Evolutionary conservation across 2,329 filamentous ascomycete species (phyloP), one percentile per base, ranked within the genome.

Genomic region (Sphaerulina populicola): DNA sequence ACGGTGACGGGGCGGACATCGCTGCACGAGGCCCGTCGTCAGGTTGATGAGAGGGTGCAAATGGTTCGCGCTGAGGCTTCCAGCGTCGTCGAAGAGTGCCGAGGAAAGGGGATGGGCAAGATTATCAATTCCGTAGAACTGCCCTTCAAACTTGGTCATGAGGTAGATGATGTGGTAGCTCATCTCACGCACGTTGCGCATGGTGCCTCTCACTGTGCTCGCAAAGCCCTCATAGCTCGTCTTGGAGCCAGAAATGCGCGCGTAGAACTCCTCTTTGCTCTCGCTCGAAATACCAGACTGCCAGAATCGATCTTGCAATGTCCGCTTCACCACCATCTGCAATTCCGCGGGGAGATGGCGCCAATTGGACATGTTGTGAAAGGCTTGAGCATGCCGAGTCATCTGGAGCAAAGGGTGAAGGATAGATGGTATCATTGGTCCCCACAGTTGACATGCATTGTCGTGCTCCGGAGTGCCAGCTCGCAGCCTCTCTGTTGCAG

Each of bases 261-360:
- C 86, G 68, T 96, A 97, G 66, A 98, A 98, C 52, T 97, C 91
- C 56, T 97, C 93, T 66, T 93, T 89, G 61, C 88, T 97, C 23
- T 94, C 93, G 55, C 85, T 86, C 0, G 93, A 97, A 45, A 98
- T 98, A 8, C 93, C 93, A 6, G 90, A 88, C 73, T 98, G 93
- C 93, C 93, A 98, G 68, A 98, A 98, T 21, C 93, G 80, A 69
- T 98, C 93, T 11, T 89, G 94, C 18, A 98, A 73, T 15, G 97
- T 88, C 18, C 87, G 80, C 39, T 82, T 79, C 36, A 97, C 86
- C 47, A 94, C 81, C 4, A 77, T 72, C 52, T 83, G 83, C 75
- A 94, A 84, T 38, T 94, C 88, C 9, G 74, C 67, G 1, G 89
- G 84, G 12, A 95, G 71, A 30, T 83, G 79, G 8, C 77, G 75